Evolutionary conservation across 306 rosid species (phyloP).

Genomic region (Oemleria cerasiformis): DNA sequence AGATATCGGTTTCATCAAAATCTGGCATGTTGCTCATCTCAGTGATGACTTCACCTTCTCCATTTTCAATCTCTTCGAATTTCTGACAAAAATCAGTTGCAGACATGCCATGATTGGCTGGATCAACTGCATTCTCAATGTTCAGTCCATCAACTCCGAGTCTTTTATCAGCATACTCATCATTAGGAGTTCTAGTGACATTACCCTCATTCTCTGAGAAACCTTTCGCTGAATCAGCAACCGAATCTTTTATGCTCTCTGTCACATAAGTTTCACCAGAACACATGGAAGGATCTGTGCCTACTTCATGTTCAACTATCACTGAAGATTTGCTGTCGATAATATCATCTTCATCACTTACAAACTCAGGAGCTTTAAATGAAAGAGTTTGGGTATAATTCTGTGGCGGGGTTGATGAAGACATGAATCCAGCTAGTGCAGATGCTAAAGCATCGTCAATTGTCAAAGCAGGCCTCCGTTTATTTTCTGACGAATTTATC

Average conservation of each 20-base stretch:
- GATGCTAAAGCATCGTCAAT: slow-evolving; percentile 79
- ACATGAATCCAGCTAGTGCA: slow-evolving; percentile 70
- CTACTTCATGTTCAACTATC: slow-evolving; percentile 23
- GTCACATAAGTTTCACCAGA: slow-evolving; percentile 23
- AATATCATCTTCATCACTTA: slow-evolving; percentile 42
- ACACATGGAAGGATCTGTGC: slow-evolving; percentile 25
- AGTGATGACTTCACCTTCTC: slow-evolving; percentile 29
- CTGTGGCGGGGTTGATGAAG: slow-evolving; percentile 40
- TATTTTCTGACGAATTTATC: slow-evolving; percentile 32
- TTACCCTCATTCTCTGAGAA: slow-evolving; percentile 28
- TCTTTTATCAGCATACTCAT: slow-evolving; percentile 28
- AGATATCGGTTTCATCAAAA: slow-evolving; percentile 21
- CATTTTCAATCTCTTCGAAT: slow-evolving; percentile 32
- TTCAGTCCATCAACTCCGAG: slow-evolving; percentile 22
- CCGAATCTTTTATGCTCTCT: slow-evolving; percentile 25
- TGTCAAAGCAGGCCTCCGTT: slow-evolving; percentile 42
- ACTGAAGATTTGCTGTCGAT: slow-evolving; percentile 23
- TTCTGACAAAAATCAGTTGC: not conserved
- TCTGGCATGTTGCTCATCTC: slow-evolving; percentile 17
- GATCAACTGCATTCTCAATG: slow-evolving; percentile 12
- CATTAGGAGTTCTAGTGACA: slow-evolving; percentile 18
- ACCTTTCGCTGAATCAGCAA: slow-evolving; percentile 16
- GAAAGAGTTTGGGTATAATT: slow-evolving; percentile 37
- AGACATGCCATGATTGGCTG: slow-evolving; percentile 1
- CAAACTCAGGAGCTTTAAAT: slow-evolving; percentile 59